phyloP scores from a whole-genome alignment of 2,329 filamentous ascomycete genomes.

The Penicillium hesseltinei region DNA sequence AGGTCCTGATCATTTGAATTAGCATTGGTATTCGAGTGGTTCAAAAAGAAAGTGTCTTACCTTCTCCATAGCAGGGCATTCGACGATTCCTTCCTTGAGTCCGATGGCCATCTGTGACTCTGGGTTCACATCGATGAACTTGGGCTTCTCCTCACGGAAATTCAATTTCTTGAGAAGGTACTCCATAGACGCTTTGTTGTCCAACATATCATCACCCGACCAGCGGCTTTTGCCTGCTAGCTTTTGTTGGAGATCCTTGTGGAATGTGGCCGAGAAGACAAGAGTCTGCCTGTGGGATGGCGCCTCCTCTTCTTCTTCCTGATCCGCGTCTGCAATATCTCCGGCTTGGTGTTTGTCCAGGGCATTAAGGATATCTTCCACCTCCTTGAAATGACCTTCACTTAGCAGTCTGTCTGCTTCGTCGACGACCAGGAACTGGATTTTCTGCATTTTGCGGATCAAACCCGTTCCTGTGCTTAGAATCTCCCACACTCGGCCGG shows the following conservation, averaged over 20 bases:
- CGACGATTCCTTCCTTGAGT: slow-evolving; percentile 83
- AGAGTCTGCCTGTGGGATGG: slow-evolving; percentile 69
- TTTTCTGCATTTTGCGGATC: slow-evolving; percentile 66
- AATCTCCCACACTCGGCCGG: slow-evolving; percentile 91
- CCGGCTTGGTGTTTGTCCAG: slow-evolving; percentile 64
- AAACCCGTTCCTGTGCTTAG: slow-evolving; percentile 72
- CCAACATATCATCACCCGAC: slow-evolving; percentile 59
- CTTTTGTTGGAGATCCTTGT: slow-evolving; percentile 87
- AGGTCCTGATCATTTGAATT: slow-evolving; percentile 61
- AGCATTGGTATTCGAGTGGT: background rate
- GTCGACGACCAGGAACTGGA: slow-evolving; percentile 84
- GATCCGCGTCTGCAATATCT: slow-evolving; percentile 29
- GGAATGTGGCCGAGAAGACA: slow-evolving; percentile 95
- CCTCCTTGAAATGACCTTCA: slow-evolving; percentile 92
- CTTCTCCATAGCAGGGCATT: slow-evolving; percentile 93
- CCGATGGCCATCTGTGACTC: slow-evolving; percentile 81
- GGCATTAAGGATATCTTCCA: slow-evolving; percentile 79
- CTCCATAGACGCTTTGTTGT: slow-evolving; percentile 79
- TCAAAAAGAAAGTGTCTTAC: slow-evolving; percentile 41
- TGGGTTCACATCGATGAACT: slow-evolving; percentile 90
- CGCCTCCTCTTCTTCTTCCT: slow-evolving; percentile 46
- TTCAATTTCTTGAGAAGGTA: slow-evolving; percentile 88
- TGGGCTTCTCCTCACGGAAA: slow-evolving; percentile 79
- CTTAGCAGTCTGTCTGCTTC: slow-evolving; percentile 91
- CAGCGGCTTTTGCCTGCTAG: slow-evolving; percentile 72